Conservation (phyloP, 257 asterid genomes). For the Fraxinus americana region DNA sequence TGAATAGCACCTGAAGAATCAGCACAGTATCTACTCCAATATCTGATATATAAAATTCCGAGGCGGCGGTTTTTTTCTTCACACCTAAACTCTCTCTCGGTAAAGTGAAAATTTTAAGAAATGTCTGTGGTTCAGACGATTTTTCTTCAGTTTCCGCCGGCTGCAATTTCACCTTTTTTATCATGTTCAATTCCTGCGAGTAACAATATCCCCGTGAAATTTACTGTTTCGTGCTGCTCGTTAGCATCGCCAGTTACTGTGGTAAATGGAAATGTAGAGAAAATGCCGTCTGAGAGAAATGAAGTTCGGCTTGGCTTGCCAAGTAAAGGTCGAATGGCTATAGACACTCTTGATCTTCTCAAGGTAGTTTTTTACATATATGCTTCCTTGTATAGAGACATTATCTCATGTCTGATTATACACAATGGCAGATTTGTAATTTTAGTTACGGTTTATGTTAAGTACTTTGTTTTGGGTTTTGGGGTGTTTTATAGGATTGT, state of each 20-base stretch:
- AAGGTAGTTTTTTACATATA: slow-evolving; percentile 49
- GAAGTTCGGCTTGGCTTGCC: slow-evolving; percentile 94
- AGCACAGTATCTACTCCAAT: not conserved
- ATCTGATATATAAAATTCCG: not conserved
- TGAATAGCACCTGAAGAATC: not conserved
- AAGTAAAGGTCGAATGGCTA: slow-evolving; percentile 97
- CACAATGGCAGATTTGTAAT: not conserved
- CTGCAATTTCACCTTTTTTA: slow-evolving; percentile 28
- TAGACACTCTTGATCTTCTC: slow-evolving; percentile 86
- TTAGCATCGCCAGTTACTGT: slow-evolving; percentile 44
- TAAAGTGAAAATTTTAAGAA: not conserved
- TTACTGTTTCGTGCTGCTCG: slow-evolving; percentile 6
- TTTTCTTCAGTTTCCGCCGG: slow-evolving; percentile 33
- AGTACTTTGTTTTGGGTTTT: not conserved
- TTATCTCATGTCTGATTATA: not conserved
- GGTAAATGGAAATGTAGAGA: slow-evolving; percentile 57
- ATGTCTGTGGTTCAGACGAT: slow-evolving; percentile 36
- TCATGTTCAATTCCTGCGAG: slow-evolving; percentile 29
- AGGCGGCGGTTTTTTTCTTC: not conserved
- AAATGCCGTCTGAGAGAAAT: slow-evolving; percentile 39
- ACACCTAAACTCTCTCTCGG: not conserved
- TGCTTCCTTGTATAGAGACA: not conserved
- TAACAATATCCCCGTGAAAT: slow-evolving; percentile 4
- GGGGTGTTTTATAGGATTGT: slow-evolving; percentile 56
- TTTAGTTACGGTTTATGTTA: not conserved